Evolutionary conservation across 306 rosid genomes (phyloP), one percentile per base, ranked within the genome.

Genomic region (Mimosa pudica): DNA sequence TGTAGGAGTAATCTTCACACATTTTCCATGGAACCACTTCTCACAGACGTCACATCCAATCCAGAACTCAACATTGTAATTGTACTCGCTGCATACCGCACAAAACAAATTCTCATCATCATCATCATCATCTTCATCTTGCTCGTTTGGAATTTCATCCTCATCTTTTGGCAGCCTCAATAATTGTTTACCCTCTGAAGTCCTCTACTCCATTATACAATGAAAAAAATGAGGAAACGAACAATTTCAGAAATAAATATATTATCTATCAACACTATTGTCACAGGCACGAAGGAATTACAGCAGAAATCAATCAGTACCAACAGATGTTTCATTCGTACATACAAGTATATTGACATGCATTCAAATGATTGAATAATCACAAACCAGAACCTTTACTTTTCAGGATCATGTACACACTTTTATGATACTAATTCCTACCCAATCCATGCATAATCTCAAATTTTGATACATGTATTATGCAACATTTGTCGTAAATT

Each of bases 11-110:
- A 24, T 24, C 30, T 24, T 24, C 81, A 94, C 98, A 49, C 98
- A 94, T 78, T 94, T 94, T 2, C 94, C 94, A 76, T 94, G 98
- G 88, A 92, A 94, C 98, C 98, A 94, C 62, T 80, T 90, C 91
- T 94, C 97, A 1, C 98, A 94, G 18, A 89, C 76, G 80, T 94
- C 98, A 13, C 98, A 94, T 77, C 93, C 90, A 84, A 94, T 94
- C 98, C 98, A 94, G 82, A 92, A 92, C 73, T 93, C 97, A 82
- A 24, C 30, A 24, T 24, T 24, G 30, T 24, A 24, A 24, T 24
- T 85, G 17, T 82, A 86, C 86, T 92, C 92, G 10, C 97, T 94
- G 11, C 98, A 94, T 45, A 94, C 97, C 70, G 97, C 98, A 10
- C 98, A 94, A 52, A 86, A 76, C 30, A 24, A 70, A 94, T 84